phyloP scores from a whole-genome alignment of 768 basidiomycete species.

The Cystofilobasidium bisporidii region DNA sequence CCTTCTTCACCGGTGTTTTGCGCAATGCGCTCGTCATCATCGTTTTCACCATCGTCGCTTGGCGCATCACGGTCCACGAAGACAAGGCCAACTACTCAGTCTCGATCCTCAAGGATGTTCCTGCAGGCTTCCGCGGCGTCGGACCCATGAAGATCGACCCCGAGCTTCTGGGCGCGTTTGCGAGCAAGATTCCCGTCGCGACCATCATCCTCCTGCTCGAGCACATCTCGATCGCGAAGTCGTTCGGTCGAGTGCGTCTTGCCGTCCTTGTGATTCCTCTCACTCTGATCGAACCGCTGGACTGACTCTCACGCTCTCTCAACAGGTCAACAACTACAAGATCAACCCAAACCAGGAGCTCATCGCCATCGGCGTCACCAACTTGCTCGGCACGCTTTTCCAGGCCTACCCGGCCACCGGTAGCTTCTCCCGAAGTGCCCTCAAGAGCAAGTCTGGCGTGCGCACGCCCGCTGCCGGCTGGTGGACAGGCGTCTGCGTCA shows the following conservation, averaged over 20 bases:
- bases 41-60: constrained; percentile 69
- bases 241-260: constrained; percentile 44
- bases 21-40: constrained; percentile 52
- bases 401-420: constrained; percentile 92
- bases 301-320: no score
- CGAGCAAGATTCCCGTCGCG: constrained; percentile 57
- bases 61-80: constrained; percentile 63
- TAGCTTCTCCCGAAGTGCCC: constrained; percentile 90
- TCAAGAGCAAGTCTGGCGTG: constrained; percentile 92
- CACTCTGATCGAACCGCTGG: no score
- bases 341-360: constrained; percentile 52
- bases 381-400: constrained; percentile 65
- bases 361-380: constrained; percentile 84
- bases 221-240: constrained; percentile 92
- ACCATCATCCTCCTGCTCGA: constrained; percentile 62
- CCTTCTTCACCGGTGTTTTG: constrained; percentile 55
- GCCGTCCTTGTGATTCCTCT: no score
- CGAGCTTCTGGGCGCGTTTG: constrained; percentile 57
- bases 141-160: constrained; percentile 46
- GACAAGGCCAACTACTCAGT: constrained; percentile 58
- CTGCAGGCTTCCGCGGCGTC: constrained; percentile 57
- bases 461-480: constrained; percentile 86
- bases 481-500: constrained; percentile 72
- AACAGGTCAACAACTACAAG: constrained; percentile 72
- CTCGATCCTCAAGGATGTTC: constrained; percentile 66